Conservation (phyloP, 768 basidiomycete species). For the Suillus cothurnatus region DNA sequence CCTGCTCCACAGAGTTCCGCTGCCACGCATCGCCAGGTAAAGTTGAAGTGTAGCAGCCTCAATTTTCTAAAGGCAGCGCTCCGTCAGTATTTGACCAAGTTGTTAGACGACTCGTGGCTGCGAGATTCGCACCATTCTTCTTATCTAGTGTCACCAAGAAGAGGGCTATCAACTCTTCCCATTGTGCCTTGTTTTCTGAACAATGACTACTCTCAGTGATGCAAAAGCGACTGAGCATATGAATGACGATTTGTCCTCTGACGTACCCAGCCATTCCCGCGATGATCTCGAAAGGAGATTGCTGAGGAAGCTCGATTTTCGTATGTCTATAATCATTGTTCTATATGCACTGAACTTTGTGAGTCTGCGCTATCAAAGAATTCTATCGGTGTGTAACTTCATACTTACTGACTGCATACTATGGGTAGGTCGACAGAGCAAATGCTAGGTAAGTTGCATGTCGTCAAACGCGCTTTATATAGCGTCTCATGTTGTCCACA, state of each 20-base stretch:
- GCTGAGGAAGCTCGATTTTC: conserved; percentile 12
- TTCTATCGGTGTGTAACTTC: neutral
- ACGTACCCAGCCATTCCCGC: neutral
- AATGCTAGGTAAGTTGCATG: conserved; percentile 7
- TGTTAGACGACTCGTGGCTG: neutral
- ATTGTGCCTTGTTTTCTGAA: neutral
- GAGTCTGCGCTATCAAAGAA: neutral
- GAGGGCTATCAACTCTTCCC: neutral
- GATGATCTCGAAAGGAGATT: conserved; percentile 7
- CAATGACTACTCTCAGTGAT: neutral
- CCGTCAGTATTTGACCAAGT: neutral
- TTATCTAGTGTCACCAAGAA: neutral
- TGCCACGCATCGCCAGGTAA: neutral
- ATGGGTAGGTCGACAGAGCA: conserved; percentile 10
- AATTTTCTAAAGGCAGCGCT: neutral
- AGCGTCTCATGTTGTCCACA: neutral
- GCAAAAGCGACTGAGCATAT: neutral
- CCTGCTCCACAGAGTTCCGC: neutral
- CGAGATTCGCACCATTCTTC: neutral
- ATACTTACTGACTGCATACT: neutral
- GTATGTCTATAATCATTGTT: conserved; percentile 10
- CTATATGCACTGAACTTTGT: conserved; percentile 15
- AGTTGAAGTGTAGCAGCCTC: neutral
- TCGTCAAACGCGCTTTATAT: neutral
- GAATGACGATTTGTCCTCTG: neutral